Percentiles rank a stretch among this genome's conserved stretches.
Evolutionary conservation across 495 filamentous ascomycete species (phyloP).

Genomic region (Xylaria venustula): DNA sequence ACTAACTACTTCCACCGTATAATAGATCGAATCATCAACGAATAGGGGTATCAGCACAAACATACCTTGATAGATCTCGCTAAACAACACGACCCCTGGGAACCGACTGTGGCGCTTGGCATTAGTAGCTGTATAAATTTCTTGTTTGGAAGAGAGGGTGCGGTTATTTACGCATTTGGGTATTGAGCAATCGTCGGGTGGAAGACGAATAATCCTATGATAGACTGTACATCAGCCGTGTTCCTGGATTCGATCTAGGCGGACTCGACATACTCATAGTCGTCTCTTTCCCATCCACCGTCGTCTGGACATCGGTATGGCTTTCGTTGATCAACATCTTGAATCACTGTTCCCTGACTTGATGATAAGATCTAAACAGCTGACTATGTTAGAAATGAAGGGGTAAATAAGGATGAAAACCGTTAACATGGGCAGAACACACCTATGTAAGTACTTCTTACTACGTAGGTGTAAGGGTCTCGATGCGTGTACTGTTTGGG

Average conservation of each 20-base stretch:
- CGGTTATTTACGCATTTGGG: constrained; percentile 63
- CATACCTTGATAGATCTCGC: constrained; percentile 93
- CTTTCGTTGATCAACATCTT: constrained; percentile 49
- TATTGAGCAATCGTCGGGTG: constrained; percentile 82
- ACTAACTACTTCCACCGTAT: no score
- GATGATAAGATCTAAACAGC: no score
- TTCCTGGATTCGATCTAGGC: neutral
- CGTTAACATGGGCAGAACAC: no score
- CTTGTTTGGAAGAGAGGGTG: constrained; percentile 2
- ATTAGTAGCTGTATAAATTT: constrained; percentile 18
- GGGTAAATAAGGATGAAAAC: no score
- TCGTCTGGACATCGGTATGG: constrained; percentile 40
- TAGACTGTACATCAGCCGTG: constrained; percentile 21
- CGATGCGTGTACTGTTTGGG: no score
- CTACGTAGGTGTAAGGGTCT: no score
- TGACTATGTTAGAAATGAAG: no score
- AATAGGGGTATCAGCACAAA: constrained; percentile 8
- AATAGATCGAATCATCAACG: no score
- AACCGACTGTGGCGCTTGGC: constrained; percentile 56
- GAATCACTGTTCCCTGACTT: neutral
- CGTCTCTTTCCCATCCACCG: constrained; percentile 45
- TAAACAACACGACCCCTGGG: constrained; percentile 87
- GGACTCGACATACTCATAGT: constrained; percentile 40
- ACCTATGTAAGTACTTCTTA: no score
- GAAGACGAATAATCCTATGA: constrained; percentile 80